A percentile compares a stretch with the other conserved stretches of the same genome.
These are phyloP conservation scores for Theobroma grandiflorum DNA, from an alignment of 441 rosid species.

Conservation along the genomic window DNA sequence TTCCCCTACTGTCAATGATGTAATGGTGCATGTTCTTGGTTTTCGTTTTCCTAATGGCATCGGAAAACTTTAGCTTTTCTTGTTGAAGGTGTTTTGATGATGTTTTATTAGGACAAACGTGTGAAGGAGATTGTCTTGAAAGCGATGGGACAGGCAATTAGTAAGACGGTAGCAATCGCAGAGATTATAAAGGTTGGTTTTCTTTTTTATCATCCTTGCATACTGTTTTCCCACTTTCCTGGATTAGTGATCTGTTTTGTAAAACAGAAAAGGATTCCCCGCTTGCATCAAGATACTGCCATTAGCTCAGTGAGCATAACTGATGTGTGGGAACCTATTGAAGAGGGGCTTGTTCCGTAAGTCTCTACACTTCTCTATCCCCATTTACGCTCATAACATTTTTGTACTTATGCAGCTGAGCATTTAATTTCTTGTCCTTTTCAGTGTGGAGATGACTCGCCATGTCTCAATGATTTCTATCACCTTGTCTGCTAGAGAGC, in stretches of 20 bases:
- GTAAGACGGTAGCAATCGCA: slow-evolving; percentile 88
- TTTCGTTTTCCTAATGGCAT: not conserved
- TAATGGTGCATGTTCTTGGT: not conserved
- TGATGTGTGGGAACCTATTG: slow-evolving; percentile 93
- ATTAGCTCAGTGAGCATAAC: slow-evolving; percentile 88
- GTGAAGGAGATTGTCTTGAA: slow-evolving; percentile 80
- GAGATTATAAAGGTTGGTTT: slow-evolving; percentile 78
- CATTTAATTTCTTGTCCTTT: slow-evolving; percentile 32
- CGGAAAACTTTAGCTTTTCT: not conserved
- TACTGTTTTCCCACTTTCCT: not conserved
- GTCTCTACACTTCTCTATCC: slow-evolving; percentile 33
- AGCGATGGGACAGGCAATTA: slow-evolving; percentile 97
- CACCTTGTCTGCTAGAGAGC: slow-evolving; percentile 75
- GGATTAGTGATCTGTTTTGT: slow-evolving; percentile 26
- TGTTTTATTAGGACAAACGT: slow-evolving; percentile 61
- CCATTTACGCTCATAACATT: not conserved
- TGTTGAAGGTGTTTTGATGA: not conserved
- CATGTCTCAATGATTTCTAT: slow-evolving; percentile 94
- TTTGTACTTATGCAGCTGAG: slow-evolving; percentile 18
- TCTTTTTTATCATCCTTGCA: slow-evolving; percentile 10
- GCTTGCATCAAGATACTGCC: slow-evolving; percentile 83
- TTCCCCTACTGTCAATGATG: not conserved
- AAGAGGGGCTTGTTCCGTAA: slow-evolving; percentile 94
- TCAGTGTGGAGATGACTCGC: slow-evolving; percentile 94
- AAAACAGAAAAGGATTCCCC: slow-evolving; percentile 76